phyloP scores from a whole-genome alignment of 768 basidiomycete genomes.

The Dacryopinax primogenitus region DNA sequence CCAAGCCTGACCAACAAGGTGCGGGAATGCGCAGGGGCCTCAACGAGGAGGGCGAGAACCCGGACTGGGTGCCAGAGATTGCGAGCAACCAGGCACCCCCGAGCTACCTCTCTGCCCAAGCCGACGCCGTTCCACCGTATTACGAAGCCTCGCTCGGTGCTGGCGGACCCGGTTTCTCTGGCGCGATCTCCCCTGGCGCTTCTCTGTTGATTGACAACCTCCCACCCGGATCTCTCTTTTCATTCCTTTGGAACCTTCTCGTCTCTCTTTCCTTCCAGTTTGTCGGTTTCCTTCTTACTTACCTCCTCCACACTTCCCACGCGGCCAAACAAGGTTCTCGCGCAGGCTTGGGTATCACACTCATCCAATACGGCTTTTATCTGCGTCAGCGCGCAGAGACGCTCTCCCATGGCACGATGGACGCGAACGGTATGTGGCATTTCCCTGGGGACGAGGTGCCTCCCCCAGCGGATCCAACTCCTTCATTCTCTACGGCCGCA shows the following conservation, averaged over 20 bases:
- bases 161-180: slow-evolving; percentile 33
- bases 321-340: slow-evolving; percentile 88
- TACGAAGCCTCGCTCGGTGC: slow-evolving; percentile 68
- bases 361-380: slow-evolving; percentile 85
- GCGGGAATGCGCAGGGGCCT: slow-evolving; percentile 18
- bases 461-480: slow-evolving; percentile 9
- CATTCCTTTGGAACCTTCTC: slow-evolving; percentile 67
- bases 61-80: slow-evolving; percentile 62
- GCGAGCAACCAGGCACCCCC: slow-evolving; percentile 73
- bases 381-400: slow-evolving; percentile 40
- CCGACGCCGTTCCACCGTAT: slow-evolving; percentile 85
- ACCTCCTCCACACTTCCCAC: slow-evolving; percentile 78
- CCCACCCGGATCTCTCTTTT: slow-evolving; percentile 71
- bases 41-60: slow-evolving; percentile 26
- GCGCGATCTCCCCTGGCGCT: slow-evolving; percentile 26
- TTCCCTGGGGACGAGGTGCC: neutral
- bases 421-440: slow-evolving; percentile 11
- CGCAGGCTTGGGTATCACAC: slow-evolving; percentile 86
- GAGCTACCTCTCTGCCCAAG: slow-evolving; percentile 73
- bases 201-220: slow-evolving; percentile 88
- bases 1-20: slow-evolving; percentile 55
- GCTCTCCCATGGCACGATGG: slow-evolving; percentile 24
- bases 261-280: slow-evolving; percentile 96
- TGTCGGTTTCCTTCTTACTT: slow-evolving; percentile 83
- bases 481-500: slow-evolving; percentile 13